Percentiles rank a stretch among this genome's conserved stretches.
Conservation (phyloP, 768 basidiomycete genomes). For the Hirschioporus abietinus region DNA sequence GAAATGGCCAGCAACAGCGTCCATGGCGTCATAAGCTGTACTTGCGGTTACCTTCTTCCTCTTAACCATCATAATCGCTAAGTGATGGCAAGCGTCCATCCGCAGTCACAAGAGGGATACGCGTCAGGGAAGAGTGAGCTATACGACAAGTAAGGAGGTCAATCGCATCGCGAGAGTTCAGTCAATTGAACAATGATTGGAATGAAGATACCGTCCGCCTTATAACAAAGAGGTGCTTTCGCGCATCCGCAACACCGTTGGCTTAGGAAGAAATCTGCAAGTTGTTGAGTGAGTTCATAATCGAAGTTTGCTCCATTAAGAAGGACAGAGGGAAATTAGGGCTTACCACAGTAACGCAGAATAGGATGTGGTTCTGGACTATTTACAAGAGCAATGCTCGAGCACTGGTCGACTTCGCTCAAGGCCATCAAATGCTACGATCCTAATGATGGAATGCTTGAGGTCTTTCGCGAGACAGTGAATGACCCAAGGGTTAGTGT, state of each 20-base stretch:
- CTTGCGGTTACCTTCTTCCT: too few species aligned
- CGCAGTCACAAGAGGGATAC: background rate
- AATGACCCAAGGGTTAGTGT: conserved; percentile 16
- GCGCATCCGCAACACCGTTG: background rate
- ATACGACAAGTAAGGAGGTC: background rate
- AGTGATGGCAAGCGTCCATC: background rate
- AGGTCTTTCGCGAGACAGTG: conserved; percentile 23
- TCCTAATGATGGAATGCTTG: conserved; percentile 37
- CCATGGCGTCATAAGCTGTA: too few species aligned
- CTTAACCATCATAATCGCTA: background rate
- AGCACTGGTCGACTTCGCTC: conserved; percentile 19
- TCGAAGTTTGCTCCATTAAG: too few species aligned
- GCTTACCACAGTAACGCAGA: too few species aligned
- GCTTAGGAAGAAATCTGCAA: background rate
- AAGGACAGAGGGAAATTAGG: too few species aligned
- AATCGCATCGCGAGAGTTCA: background rate
- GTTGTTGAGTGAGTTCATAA: background rate
- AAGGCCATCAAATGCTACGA: conserved; percentile 30
- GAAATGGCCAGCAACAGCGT: too few species aligned
- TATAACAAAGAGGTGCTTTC: background rate
- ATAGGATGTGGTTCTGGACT: conserved; percentile 35
- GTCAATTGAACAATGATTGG: background rate
- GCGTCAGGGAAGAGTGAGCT: background rate
- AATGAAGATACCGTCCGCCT: background rate
- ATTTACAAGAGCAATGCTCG: conserved; percentile 31